These are phyloP conservation scores for Colletotrichum horii DNA, from an alignment of 2,329 filamentous ascomycete genomes.

Conservation along the genomic window DNA sequence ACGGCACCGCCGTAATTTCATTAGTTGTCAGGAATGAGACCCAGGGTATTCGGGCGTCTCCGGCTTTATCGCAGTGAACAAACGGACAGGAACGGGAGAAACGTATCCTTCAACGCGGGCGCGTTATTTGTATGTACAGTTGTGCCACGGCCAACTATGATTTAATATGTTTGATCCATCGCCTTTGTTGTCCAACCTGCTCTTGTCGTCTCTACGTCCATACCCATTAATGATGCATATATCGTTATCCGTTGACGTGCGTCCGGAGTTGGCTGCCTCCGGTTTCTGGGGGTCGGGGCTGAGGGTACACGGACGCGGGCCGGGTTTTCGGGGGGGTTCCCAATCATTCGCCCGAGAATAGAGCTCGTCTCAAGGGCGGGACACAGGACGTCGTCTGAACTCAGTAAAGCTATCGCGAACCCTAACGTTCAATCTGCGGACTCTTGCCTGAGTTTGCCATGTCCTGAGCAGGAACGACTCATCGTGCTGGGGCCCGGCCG, in stretches of 20 bases:
- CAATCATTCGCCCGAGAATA: not conserved
- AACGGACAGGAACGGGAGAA: not conserved
- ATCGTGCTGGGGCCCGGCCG: too few relatives aligned
- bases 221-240: not conserved
- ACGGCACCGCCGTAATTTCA: not conserved
- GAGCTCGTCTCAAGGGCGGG: not conserved
- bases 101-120: not conserved
- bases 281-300: not conserved
- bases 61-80: not conserved
- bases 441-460: too few relatives aligned
- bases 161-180: not conserved
- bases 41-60: not conserved
- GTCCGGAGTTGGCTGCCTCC: not conserved
- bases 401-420: not conserved
- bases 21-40: conserved; percentile 2
- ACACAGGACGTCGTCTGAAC: not conserved
- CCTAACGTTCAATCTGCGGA: not conserved
- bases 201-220: not conserved
- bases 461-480: too few relatives aligned
- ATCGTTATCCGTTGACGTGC: not conserved
- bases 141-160: not conserved
- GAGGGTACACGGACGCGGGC: too few relatives aligned
- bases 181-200: not conserved
- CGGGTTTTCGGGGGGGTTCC: too few relatives aligned
- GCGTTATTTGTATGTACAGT: conserved; percentile 6